Evolutionary conservation across 1,284 basidiomycete genomes (phyloP), one percentile per base, ranked within the genome.

Genomic region (Heterobasidion irregulare): DNA sequence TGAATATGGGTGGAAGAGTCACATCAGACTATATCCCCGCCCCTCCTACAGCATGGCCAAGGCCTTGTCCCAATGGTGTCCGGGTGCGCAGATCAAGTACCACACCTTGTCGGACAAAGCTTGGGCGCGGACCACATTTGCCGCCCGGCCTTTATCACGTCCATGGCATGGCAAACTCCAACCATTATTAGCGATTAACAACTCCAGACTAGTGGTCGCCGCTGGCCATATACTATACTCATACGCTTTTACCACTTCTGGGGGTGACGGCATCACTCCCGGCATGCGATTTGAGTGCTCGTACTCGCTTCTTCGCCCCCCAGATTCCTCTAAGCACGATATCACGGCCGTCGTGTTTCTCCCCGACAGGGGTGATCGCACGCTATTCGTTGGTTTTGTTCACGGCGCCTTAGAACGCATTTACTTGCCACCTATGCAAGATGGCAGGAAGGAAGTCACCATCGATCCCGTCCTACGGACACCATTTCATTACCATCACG

Each of bases 111-210:
- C 77, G 1, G 84, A 89, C 63, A 59, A 64, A 4, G 72, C 79
- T 15, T 91, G 88, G 88, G 59, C 70, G 2, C 63, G 62, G 13
- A 64, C 67, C 48, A 63, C 69, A 52, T 86, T 88, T 58, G 68
- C 86, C 41, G 85, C 86, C 2, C 78, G 84, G 3, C 87, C 87
- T 1, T 72, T 90, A 13, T 79, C 82, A n/a, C 72, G 71, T 38
- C 75, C 79, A 15, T 89, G 88, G 88, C 47, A 63, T 9, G 74
- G 72, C 43, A 85, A 78, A 63, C 68, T 78, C 6, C 82, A 80
- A 55, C 82, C 88, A 7, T 62, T 75, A 8, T 65, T 90, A n/a
- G 79, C 83, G 13, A 75, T 83, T 57, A 85, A 75, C 53, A 57
- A 69, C 9, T 79, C 79, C 18, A 72, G 81, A 10, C 69, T 90